phyloP scores from a whole-genome alignment of 2,329 filamentous ascomycete genomes.

The Colletotrichum tabaci region DNA sequence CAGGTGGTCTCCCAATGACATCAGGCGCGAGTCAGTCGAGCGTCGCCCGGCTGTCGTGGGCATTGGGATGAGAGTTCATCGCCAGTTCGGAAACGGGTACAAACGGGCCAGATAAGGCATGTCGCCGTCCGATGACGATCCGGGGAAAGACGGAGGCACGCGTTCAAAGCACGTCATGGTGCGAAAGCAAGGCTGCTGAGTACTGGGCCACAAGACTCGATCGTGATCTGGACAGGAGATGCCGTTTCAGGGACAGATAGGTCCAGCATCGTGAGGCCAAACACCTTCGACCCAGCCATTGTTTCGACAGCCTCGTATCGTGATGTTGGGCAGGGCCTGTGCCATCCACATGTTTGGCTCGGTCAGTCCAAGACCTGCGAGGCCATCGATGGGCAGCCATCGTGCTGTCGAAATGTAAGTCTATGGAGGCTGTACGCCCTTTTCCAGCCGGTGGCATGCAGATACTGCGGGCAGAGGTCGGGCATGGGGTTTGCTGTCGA shows the following conservation, averaged over 20 bases:
- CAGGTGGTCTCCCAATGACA: not conserved
- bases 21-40: not conserved
- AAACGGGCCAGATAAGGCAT: not conserved
- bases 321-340: not conserved
- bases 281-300: not conserved
- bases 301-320: not conserved
- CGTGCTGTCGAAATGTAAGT: not conserved
- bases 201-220: not conserved
- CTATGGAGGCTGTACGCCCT: no score
- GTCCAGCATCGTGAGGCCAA: not conserved
- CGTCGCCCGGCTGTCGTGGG: not conserved
- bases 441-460: not conserved
- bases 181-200: not conserved
- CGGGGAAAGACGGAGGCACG: not conserved
- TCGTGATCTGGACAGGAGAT: not conserved
- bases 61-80: slow-evolving; percentile 1
- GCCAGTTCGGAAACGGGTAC: not conserved
- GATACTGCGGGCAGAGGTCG: not conserved
- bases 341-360: no score
- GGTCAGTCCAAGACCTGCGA: no score
- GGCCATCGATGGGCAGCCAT: not conserved
- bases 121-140: not conserved
- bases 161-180: not conserved
- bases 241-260: not conserved
- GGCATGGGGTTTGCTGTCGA: no score